Conservation (phyloP, 768 basidiomycete species). For the Naematelia encephala region DNA sequence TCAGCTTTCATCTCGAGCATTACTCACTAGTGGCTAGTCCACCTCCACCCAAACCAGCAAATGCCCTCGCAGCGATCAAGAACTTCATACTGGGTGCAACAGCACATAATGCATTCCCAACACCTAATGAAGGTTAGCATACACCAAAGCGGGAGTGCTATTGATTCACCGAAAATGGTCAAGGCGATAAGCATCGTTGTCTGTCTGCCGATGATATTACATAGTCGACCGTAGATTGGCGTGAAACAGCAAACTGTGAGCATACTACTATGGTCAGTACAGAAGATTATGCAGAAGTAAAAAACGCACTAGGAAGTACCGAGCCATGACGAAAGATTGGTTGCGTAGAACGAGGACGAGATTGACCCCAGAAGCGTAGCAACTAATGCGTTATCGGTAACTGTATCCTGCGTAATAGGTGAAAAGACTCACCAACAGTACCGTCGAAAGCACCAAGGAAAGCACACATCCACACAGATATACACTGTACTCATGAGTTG, state of each 20-base stretch:
- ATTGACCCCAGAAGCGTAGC: conserved; percentile 81
- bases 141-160: too few species aligned
- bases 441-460: conserved; percentile 83
- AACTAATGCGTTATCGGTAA: conserved; percentile 53
- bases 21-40: conserved; percentile 65
- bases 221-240: conserved; percentile 55
- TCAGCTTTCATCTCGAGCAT: conserved; percentile 54
- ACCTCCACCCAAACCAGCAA: conserved; percentile 83
- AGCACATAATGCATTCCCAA: conserved; percentile 82
- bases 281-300: neutral
- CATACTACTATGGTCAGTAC: conserved; percentile 49
- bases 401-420: neutral
- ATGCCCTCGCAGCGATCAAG: conserved; percentile 72
- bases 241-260: conserved; percentile 88
- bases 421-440: conserved; percentile 44
- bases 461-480: conserved; percentile 51
- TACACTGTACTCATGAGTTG: conserved; percentile 1
- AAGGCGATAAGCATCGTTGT: conserved; percentile 82
- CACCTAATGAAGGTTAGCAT: conserved; percentile 21
- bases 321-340: conserved; percentile 68
- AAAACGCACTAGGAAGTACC: conserved; percentile 67
- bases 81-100: conserved; percentile 79
- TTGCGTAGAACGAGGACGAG: conserved; percentile 70
- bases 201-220: conserved; percentile 59
- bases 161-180: conserved; percentile 68